These are phyloP conservation scores for Cucurbita pepo DNA, from an alignment of 306 rosid species.

Conservation along the genomic window DNA sequence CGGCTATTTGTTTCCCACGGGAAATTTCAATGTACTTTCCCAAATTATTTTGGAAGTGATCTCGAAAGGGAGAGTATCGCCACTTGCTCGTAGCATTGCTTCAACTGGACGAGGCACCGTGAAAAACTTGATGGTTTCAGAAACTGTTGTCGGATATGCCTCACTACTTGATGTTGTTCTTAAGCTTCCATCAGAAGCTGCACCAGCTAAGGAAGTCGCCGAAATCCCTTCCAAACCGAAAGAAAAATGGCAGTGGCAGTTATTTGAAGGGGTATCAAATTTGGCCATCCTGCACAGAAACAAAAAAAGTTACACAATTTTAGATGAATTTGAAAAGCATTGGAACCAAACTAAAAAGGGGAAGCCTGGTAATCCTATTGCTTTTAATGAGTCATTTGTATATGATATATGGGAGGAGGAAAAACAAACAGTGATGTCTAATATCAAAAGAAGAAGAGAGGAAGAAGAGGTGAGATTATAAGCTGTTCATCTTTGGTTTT, in stretches of 20 bases:
- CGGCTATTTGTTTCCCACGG: conserved; percentile 75
- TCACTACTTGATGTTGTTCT: conserved; percentile 52
- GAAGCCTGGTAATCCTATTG: conserved; percentile 12
- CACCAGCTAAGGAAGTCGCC: conserved; percentile 40
- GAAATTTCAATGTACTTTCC: conserved; percentile 33
- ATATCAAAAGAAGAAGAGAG: conserved; percentile 50
- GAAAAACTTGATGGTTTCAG: conserved; percentile 53
- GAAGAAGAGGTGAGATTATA: conserved; percentile 64
- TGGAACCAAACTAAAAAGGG: conserved; percentile 46
- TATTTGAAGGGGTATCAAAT: conserved; percentile 47
- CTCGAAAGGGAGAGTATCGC: conserved; percentile 51
- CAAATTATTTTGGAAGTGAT: conserved; percentile 50
- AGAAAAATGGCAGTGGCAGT: conserved; percentile 78
- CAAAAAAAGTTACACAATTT: conserved; percentile 30
- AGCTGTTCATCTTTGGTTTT: not conserved
- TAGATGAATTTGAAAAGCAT: conserved; percentile 51
- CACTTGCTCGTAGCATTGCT: conserved; percentile 60
- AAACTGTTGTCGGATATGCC: conserved; percentile 63
- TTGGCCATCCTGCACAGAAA: conserved; percentile 28
- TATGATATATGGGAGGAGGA: conserved; percentile 93
- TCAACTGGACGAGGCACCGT: conserved; percentile 53
- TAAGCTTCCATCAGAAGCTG: conserved; percentile 70
- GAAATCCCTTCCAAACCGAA: conserved; percentile 46
- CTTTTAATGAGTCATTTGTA: conserved; percentile 37
- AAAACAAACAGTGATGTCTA: conserved; percentile 27